Percentiles rank a stretch among this genome's conserved stretches.
phyloP scores from a whole-genome alignment of 768 basidiomycete genomes.

The Termitomyces bulborhizus region DNA sequence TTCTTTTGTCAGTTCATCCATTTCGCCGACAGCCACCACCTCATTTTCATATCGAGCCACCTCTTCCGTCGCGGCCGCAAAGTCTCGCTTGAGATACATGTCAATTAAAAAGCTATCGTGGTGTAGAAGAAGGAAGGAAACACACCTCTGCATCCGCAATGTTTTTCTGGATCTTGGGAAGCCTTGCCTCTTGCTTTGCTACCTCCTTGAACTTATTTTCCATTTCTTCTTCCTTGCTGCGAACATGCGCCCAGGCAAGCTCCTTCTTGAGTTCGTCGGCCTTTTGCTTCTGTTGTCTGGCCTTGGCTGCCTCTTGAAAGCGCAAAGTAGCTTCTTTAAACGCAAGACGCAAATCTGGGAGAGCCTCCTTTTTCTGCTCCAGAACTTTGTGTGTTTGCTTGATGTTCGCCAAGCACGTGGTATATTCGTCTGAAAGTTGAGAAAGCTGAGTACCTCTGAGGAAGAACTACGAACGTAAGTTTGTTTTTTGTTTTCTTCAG shows the following conservation, averaged over 20 bases:
- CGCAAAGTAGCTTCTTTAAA: conserved; percentile 52
- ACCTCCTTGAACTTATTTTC: conserved; percentile 27
- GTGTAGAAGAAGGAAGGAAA: neutral
- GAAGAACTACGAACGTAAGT: conserved; percentile 63
- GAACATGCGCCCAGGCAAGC: conserved; percentile 84
- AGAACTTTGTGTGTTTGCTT: conserved; percentile 60
- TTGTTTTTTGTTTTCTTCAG: neutral
- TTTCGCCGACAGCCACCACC: conserved; percentile 21
- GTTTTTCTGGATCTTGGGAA: conserved; percentile 32
- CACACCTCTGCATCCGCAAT: conserved; percentile 29
- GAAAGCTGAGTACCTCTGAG: conserved; percentile 87
- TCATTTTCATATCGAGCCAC: conserved; percentile 27
- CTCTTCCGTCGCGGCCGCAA: conserved; percentile 24
- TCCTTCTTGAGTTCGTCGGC: conserved; percentile 71
- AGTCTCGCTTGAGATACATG: conserved; percentile 21
- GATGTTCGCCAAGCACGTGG: conserved; percentile 68
- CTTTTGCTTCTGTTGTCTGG: conserved; percentile 63
- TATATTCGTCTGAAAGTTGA: conserved; percentile 85
- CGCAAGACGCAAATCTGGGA: conserved; percentile 67
- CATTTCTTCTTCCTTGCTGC: conserved; percentile 58
- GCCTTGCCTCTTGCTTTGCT: conserved; percentile 25
- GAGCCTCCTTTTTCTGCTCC: conserved; percentile 62
- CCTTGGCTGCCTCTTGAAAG: conserved; percentile 69
- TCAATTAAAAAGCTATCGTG: neutral
- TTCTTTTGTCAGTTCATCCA: conserved; percentile 23